A percentile compares a stretch with the other conserved stretches of the same genome.
Evolutionary conservation across 805 yeast genomes (phyloP).

Genomic region (Citeromyces nyonsensis): DNA sequence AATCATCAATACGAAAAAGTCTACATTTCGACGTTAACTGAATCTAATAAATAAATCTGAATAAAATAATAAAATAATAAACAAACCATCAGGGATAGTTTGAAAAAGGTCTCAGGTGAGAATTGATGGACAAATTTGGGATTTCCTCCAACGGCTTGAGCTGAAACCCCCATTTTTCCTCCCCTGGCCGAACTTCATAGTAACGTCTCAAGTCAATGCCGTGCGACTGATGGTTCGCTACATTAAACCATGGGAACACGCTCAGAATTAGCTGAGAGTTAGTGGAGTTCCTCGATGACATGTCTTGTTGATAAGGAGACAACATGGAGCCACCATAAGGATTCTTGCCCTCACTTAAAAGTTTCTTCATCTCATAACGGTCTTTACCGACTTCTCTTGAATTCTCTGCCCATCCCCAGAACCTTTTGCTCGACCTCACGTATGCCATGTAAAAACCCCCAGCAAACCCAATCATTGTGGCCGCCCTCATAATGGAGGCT

Average conservation of each 20-base stretch:
- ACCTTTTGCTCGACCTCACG: slow-evolving; percentile 50
- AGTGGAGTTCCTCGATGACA: slow-evolving; percentile 67
- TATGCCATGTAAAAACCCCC: slow-evolving; percentile 71
- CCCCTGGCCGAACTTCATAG: slow-evolving; percentile 40
- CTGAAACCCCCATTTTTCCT: slow-evolving; percentile 36
- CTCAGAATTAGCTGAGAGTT: slow-evolving; percentile 45
- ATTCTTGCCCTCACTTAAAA: slow-evolving; percentile 45
- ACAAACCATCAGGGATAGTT: slow-evolving; percentile 3
- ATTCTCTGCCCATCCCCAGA: slow-evolving; percentile 70
- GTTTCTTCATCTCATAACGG: slow-evolving; percentile 55
- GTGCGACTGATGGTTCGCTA: slow-evolving; percentile 70
- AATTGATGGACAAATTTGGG: slow-evolving; percentile 12
- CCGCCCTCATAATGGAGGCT: slow-evolving; percentile 38
- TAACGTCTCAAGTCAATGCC: slow-evolving; percentile 57
- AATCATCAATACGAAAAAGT: no score
- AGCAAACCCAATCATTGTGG: slow-evolving; percentile 43
- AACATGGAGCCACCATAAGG: slow-evolving; percentile 56
- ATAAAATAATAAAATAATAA: no score
- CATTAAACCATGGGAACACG: slow-evolving; percentile 70
- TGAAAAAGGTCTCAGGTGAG: slow-evolving; percentile 5
- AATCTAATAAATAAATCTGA: background rate
- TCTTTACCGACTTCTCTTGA: slow-evolving; percentile 54
- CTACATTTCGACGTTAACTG: background rate
- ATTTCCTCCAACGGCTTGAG: slow-evolving; percentile 37
- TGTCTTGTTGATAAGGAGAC: slow-evolving; percentile 55